A percentile compares a stretch with the other conserved stretches of the same genome.
These are phyloP conservation scores for Solanum lycopersicoides DNA, from an alignment of 257 asterid species.

Conservation along the genomic window DNA sequence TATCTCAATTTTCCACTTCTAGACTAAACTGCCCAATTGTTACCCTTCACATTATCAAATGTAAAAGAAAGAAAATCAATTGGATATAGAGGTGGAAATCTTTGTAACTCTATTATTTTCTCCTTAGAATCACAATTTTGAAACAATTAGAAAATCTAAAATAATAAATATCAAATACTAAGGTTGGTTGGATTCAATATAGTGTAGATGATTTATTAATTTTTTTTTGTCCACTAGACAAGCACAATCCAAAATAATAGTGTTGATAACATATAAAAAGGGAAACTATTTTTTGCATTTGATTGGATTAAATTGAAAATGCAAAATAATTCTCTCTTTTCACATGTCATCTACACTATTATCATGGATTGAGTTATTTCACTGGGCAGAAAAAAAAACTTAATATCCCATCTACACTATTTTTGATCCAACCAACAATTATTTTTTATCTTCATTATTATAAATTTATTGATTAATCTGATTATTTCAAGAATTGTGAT, in stretches of 20 bases:
- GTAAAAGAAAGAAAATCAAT: not conserved
- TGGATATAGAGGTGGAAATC: not conserved
- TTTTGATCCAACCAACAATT: not conserved
- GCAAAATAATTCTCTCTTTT: not conserved
- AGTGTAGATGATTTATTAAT: not conserved
- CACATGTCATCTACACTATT: not conserved
- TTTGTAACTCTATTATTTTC: not conserved
- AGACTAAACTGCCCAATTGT: not conserved
- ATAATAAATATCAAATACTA: slow-evolving; percentile 2
- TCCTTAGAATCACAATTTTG: not conserved
- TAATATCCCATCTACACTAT: no score
- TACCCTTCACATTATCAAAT: not conserved
- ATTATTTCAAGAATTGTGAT: not conserved
- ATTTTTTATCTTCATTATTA: not conserved
- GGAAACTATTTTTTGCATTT: no score
- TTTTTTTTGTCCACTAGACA: not conserved
- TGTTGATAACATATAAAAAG: not conserved
- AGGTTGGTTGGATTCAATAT: slow-evolving; percentile 3
- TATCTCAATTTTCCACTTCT: not conserved
- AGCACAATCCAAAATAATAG: not conserved
- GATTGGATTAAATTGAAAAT: no score
- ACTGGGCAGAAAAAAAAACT: no score
- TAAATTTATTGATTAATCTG: not conserved
- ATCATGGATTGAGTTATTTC: no score
- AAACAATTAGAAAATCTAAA: not conserved